Evolutionary conservation across 2,329 filamentous ascomycete genomes (phyloP).

Genomic region (Grosmannia huntii): DNA sequence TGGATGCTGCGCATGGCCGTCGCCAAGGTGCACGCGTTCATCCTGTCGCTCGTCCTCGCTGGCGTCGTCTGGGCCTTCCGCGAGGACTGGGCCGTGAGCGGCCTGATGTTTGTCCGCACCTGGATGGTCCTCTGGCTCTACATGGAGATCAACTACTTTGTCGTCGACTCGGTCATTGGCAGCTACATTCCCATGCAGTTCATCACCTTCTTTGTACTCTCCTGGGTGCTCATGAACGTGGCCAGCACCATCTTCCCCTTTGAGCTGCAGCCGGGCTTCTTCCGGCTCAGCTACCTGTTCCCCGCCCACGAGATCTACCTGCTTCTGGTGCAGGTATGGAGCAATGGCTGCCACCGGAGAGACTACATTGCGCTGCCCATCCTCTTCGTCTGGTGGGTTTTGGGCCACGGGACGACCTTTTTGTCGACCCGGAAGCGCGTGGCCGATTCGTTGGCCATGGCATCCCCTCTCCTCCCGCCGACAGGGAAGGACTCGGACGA

Average conservation of each 20-base stretch:
- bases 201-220: slow-evolving; percentile 12
- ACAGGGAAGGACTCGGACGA: background rate
- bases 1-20: slow-evolving; percentile 16
- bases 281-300: slow-evolving; percentile 23
- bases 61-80: slow-evolving; percentile 32
- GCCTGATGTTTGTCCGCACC: slow-evolving; percentile 14
- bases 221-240: slow-evolving; percentile 31
- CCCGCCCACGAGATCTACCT: slow-evolving; percentile 27
- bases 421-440: background rate
- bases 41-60: slow-evolving; percentile 24
- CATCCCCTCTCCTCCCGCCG: background rate
- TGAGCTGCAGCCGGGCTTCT: slow-evolving; percentile 28
- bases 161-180: slow-evolving; percentile 1
- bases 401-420: slow-evolving; percentile 1
- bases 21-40: slow-evolving; percentile 19
- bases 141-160: slow-evolving; percentile 1
- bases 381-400: slow-evolving; percentile 25
- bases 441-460: background rate
- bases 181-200: slow-evolving; percentile 1
- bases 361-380: slow-evolving; percentile 27
- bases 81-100: slow-evolving; percentile 26
- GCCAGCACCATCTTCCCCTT: slow-evolving; percentile 28
- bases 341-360: slow-evolving; percentile 24
- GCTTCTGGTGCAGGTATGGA: slow-evolving; percentile 29
- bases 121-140: slow-evolving; percentile 25